Evolutionary conservation across 1,284 basidiomycete genomes (phyloP).

Genomic region (Sporisorium scitamineum): DNA sequence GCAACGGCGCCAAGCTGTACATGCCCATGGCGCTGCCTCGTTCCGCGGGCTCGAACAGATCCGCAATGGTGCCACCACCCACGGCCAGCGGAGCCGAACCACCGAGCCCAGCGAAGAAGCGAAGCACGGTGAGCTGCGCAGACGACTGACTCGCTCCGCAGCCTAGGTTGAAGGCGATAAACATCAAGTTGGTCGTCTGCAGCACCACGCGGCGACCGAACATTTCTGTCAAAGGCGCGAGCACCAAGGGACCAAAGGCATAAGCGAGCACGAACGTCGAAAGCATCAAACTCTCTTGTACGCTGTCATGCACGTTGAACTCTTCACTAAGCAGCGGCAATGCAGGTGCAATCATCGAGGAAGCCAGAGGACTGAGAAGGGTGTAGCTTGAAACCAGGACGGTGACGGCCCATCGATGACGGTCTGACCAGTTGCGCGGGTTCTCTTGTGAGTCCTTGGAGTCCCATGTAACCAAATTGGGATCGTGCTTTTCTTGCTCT

Average conservation of each 20-base stretch:
- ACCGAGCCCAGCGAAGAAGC: conserved; percentile 78
- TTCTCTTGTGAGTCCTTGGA: conserved; percentile 76
- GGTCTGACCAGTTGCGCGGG: conserved; percentile 77
- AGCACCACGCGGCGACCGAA: conserved; percentile 67
- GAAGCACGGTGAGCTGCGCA: conserved; percentile 72
- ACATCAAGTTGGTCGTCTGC: conserved; percentile 56
- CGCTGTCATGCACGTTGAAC: conserved; percentile 43
- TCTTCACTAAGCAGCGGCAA: conserved; percentile 44
- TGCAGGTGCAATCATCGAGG: conserved; percentile 65
- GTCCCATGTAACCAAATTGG: conserved; percentile 75
- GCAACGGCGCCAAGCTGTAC: conserved; percentile 74
- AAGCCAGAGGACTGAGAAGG: conserved; percentile 58
- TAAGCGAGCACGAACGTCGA: conserved; percentile 61
- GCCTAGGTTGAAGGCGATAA: conserved; percentile 63
- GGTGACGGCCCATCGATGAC: conserved; percentile 76
- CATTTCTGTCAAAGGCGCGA: conserved; percentile 74
- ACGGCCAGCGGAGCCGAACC: conserved; percentile 72
- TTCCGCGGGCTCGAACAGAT: conserved; percentile 77
- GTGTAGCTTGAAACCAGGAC: conserved; percentile 58
- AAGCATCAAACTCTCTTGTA: conserved; percentile 50
- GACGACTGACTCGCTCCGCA: conserved; percentile 52
- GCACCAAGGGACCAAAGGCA: conserved; percentile 56
- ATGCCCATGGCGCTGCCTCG: conserved; percentile 79
- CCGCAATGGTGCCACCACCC: conserved; percentile 73
- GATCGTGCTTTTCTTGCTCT: conserved; percentile 34